Percentiles rank a stretch among this genome's conserved stretches.
These are phyloP conservation scores for Fusarium pilosicola DNA, from an alignment of 2,329 filamentous ascomycete genomes.

Conservation along the genomic window DNA sequence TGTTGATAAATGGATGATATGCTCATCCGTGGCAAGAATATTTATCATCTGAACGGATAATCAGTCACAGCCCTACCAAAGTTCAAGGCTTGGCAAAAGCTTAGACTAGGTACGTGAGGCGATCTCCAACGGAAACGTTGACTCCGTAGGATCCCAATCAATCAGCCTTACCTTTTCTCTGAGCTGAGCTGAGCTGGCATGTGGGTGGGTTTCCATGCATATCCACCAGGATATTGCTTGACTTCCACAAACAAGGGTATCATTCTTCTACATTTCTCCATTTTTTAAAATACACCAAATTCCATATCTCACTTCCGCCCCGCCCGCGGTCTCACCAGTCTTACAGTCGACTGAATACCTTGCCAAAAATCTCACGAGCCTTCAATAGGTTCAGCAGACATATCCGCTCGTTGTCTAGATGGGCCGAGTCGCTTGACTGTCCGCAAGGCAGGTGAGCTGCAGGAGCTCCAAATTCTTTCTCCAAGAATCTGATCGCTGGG, in stretches of 20 bases:
- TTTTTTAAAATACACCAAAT: constrained; percentile 4
- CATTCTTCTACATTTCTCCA: constrained; percentile 20
- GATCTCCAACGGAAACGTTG: not conserved
- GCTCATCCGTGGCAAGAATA: not conserved
- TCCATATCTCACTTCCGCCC: not conserved
- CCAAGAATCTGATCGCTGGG: constrained; percentile 90
- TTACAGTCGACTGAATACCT: constrained; percentile 78
- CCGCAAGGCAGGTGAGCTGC: constrained; percentile 95
- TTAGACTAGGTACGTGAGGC: not conserved
- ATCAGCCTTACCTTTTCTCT: not conserved
- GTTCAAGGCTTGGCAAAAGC: not conserved
- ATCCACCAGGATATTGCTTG: not conserved
- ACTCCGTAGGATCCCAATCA: not conserved
- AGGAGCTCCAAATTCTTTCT: constrained; percentile 91
- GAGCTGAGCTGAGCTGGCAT: not conserved
- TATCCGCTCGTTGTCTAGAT: constrained; percentile 95
- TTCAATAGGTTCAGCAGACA: constrained; percentile 88
- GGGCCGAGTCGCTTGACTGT: constrained; percentile 91
- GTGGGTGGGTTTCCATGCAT: not conserved
- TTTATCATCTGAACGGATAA: not conserved
- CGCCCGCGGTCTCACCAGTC: not conserved
- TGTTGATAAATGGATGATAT: not conserved
- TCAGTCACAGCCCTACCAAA: not conserved
- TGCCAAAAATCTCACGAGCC: constrained; percentile 89
- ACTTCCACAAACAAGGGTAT: constrained; percentile 23